Evolutionary conservation across 495 filamentous ascomycete genomes (phyloP), one percentile per base, ranked within the genome.

Genomic region (Tuber melanosporum): DNA sequence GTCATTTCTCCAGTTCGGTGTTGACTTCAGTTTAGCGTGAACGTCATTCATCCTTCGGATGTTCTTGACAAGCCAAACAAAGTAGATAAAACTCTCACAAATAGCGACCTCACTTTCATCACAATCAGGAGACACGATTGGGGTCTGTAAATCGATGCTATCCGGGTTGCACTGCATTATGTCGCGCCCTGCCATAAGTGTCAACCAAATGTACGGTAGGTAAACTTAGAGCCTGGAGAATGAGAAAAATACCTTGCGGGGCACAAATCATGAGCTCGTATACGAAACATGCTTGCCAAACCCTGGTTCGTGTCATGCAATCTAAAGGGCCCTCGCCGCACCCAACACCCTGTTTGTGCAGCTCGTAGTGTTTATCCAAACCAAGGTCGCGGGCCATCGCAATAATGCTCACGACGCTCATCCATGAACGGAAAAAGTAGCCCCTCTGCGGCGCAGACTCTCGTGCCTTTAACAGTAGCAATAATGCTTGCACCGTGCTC

Each of bases 381-480:
- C 93, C 94, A 74, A 99, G 87, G 83, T 99, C 95, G 80, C 96
- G 94, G 69, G 91, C 93, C 92, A 99, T 96, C 17, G 93, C 91
- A 39, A 97, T 91, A 74, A 94, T 91, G 66, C 92, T 94, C 74
- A 97, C 94, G 71, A 98, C 90, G 10, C 92, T 96, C 89, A 97
- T 97, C 95, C 95, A 99, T 17, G 95, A 99, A 41, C 95, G 90
- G 83, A 94, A 98, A 84, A 95, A 99, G 84, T 99, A 99, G 2
- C 95, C 95, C 81, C 93, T 91, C 83, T 95, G 95, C 3, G 96
- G 96, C 17, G 91, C 89, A 45, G 93, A 91, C 84, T 99, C 95
- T 78, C 94, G 88, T 3, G 95, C 96, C 85, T 99, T 99, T 26
- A 97, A 84, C 57, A 98, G 86, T 46, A 99, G 89, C 72, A 98